Conservation (phyloP, 148 eudicot genomes). For the Rhododendron griersonianum region DNA sequence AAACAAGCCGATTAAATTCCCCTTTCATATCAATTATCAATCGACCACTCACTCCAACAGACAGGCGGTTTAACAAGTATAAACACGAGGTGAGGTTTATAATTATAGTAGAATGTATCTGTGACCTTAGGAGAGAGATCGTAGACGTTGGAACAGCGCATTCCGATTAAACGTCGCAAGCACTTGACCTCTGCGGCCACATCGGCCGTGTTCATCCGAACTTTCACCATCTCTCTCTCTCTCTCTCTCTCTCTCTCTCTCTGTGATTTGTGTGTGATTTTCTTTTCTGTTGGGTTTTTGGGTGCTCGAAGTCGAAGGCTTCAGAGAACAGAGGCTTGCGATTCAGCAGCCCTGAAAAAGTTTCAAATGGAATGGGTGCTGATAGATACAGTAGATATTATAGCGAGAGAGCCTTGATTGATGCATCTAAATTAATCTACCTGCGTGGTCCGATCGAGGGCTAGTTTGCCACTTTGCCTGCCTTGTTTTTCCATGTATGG, state of each 20-base stretch:
- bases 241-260: not conserved
- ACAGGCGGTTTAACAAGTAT: not conserved
- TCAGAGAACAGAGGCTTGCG: not conserved
- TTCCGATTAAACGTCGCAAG: constrained; percentile 76
- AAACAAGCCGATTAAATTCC: constrained; percentile 1
- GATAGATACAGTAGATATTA: too few relatives aligned
- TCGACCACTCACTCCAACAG: not conserved
- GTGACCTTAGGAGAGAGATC: constrained; percentile 87
- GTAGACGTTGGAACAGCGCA: constrained; percentile 94
- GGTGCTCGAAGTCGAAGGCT: not conserved
- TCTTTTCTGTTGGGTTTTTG: not conserved
- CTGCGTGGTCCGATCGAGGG: too few relatives aligned
- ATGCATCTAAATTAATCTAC: too few relatives aligned
- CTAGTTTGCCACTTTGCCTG: too few relatives aligned
- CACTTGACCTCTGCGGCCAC: constrained; percentile 99
- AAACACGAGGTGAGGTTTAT: too few relatives aligned
- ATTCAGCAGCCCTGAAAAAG: not conserved
- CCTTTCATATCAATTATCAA: not conserved
- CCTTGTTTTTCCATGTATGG: not conserved
- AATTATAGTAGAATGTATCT: not conserved
- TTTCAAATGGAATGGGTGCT: too few relatives aligned
- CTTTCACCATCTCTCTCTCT: constrained; percentile 70
- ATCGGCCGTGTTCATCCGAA: constrained; percentile 99
- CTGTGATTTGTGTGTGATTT: not conserved
- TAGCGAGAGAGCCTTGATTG: too few relatives aligned